Evolutionary conservation across 1,284 basidiomycete genomes (phyloP), one percentile per base, ranked within the genome.

Genomic region (Pseudozyma sp.): DNA sequence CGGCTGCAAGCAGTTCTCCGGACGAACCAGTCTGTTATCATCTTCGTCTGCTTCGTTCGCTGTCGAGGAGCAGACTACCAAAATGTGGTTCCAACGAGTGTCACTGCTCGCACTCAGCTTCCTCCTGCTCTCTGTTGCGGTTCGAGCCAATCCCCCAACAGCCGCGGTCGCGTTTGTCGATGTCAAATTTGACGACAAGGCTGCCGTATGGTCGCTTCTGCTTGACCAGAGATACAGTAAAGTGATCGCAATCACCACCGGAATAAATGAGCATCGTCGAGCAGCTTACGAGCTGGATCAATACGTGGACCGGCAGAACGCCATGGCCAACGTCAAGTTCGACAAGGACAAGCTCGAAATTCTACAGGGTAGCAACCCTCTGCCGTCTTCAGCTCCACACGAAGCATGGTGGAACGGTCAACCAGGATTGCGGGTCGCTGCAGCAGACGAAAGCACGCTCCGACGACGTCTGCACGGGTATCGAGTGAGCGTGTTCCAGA

Each of bases 111-210:
- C 44, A 0, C n/a, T 57, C 10, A 35, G 34, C 4, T 2, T 56
- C 14, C 30, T 55, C 10, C 0, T 53, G 7, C 46, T 60, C 4
- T 35, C 43, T 11, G 30, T 46, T 10, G 17, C 39, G 14, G 58
- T 46, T 7, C 11, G 30, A 7, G 54, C 54, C 9, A n/a, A 39
- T 5, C 13, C 11, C 0, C 39, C 13, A 17, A 47, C 24, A 19
- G 64, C 54, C 9, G 67, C 67, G 0, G 64, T 72, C 3, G 65
- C 61, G 4, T 72, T 72, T 33, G 54, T 52, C 42, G 69, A 72
- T 31, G 60, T 72, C 48, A 72, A 72, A 45, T 68, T 72, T 29
- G 69, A 72, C 51, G 69, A 72, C 56, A 72, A 72, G 49, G 69
- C 46, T 2, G 69, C 69, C 7, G n/a, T 72, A 3, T 72, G 69